A percentile compares a stretch with the other conserved stretches of the same genome.
These are phyloP conservation scores for Vanrija sp. DNA, from an alignment of 1,284 basidiomycete genomes.

Conservation along the genomic window DNA sequence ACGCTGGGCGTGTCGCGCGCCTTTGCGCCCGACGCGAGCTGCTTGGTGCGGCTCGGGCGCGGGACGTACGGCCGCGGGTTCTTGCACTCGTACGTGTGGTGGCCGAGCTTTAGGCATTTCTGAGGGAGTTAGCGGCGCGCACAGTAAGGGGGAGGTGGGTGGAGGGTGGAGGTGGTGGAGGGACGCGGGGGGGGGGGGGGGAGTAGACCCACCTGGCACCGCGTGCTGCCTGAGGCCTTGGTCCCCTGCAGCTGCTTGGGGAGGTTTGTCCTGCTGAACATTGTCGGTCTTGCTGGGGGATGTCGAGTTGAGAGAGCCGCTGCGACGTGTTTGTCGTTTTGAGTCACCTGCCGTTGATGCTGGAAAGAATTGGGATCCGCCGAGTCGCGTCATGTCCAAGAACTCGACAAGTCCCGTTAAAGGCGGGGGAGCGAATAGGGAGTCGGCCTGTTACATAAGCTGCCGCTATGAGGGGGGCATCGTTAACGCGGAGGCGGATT, in stretches of 20 bases:
- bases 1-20: slow-evolving; percentile 37
- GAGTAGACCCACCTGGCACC: slow-evolving; percentile 39
- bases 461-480: too few species aligned
- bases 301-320: not conserved
- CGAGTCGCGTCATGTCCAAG: too few species aligned
- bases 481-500: too few species aligned
- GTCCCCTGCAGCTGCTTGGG: slow-evolving; percentile 38
- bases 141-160: not conserved
- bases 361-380: too few species aligned
- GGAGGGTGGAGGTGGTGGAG: not conserved
- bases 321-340: too few species aligned
- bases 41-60: slow-evolving; percentile 41
- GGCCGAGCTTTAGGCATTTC: slow-evolving; percentile 46
- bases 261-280: slow-evolving; percentile 23
- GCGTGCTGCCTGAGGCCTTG: slow-evolving; percentile 38
- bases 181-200: not conserved
- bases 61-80: slow-evolving; percentile 42
- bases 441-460: too few species aligned
- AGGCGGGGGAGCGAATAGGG: too few species aligned
- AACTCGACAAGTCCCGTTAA: too few species aligned
- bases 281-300: slow-evolving; percentile 6
- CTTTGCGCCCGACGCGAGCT: slow-evolving; percentile 14
- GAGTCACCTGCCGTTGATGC: too few species aligned
- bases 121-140: slow-evolving; percentile 9
- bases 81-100: slow-evolving; percentile 49